A percentile compares a stretch with the other conserved stretches of the same genome.
Conservation (phyloP, 208 protist genomes). For the Acanthamoeba castellanii region DNA sequence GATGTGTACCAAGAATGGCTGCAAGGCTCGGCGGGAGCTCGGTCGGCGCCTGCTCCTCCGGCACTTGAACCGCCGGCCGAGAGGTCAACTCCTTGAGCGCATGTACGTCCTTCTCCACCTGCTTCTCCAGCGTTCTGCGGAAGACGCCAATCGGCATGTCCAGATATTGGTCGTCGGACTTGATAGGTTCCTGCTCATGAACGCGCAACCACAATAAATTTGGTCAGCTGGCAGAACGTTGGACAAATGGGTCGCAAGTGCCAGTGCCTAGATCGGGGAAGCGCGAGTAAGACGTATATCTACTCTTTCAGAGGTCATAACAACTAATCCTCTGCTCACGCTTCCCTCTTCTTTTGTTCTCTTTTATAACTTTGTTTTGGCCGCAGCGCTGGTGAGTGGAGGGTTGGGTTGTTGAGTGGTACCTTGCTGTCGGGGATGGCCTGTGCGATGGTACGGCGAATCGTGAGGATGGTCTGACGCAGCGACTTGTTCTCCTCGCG, state of each 20-base stretch:
- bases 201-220: neutral
- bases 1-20: constrained; percentile 11
- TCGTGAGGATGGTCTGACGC: constrained; percentile 7
- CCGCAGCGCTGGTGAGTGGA: neutral
- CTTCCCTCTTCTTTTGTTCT: neutral
- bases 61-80: neutral
- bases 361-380: neutral
- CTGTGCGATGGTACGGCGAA: neutral
- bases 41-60: neutral
- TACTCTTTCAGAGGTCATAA: neutral
- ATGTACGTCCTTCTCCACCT: constrained; percentile 13
- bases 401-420: neutral
- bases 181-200: neutral
- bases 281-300: too few relatives aligned
- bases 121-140: constrained; percentile 32
- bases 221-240: neutral
- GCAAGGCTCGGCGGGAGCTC: constrained; percentile 26
- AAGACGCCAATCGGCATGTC: constrained; percentile 14
- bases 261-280: too few relatives aligned
- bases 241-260: neutral
- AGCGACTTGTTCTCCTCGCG: constrained; percentile 44
- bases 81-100: constrained; percentile 26
- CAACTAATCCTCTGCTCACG: neutral
- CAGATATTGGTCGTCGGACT: constrained; percentile 18
- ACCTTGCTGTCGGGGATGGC: neutral